Evolutionary conservation across 495 filamentous ascomycete species (phyloP), one percentile per base, ranked within the genome.

Genomic region (Xylaria intraflava): DNA sequence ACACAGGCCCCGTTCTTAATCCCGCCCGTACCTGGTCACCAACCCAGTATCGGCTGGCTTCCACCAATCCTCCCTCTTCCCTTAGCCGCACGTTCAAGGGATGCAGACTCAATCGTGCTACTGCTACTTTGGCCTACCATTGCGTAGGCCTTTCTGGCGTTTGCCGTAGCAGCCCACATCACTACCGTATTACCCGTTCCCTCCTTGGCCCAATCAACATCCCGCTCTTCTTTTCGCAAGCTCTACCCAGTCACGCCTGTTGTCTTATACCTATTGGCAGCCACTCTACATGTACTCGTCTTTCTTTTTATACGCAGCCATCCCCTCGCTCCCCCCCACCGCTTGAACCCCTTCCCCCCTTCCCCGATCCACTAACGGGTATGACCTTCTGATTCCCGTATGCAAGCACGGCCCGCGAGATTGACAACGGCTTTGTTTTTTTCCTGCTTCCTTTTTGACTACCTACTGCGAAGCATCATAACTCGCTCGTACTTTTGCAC

Each of bases 81-180:
- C 42, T 45, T 53, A 53, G 40, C 44, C 56, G 53, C 59, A 60
- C 51, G 55, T 53, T 50, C 50, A 53, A 48, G 51, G 50, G 49
- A 58, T 55, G 58, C 62, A 53, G 56, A 60, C 59, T 59, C 50
- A 61, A 62, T 60, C 71, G 65, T 71, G 68, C 60, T 59, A 70
- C 65, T 69, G 69, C 67, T 59, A 52, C 63, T 60, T 67, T 49
- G 46, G 40, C 26, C 60, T 60, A 62, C 59, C 62, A 51, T 47
- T 48, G 55, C 44, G 52, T 64, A 33, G 42, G 27, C 26, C 31
- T 55, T 59, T 54, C 54, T 59, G 41, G 55, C 53, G 60, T 38
- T 54, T 56, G 55, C 53, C 53, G 54, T 67, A 57, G 62, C 60
- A 66, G 59, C 61, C 63, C 61, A 62, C 59, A 59, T 53, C 61